Evolutionary conservation across 1,284 basidiomycete genomes (phyloP).

Genomic region (Heterobasidion occidentale): DNA sequence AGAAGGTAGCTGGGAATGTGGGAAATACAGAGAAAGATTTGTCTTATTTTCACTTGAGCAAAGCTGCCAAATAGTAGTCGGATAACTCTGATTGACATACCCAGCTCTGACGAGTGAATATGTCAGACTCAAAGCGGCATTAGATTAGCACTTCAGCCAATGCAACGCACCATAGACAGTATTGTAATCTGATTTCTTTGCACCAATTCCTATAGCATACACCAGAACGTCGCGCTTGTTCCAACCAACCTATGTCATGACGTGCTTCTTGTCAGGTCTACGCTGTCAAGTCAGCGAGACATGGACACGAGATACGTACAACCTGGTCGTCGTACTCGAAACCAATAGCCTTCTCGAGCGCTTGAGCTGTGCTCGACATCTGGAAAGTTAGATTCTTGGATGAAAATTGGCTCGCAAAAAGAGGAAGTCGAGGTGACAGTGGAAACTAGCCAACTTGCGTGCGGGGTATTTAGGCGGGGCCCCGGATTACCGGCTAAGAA

Average conservation of each 20-base stretch:
- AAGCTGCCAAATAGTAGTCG: neutral
- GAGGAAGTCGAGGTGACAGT: too few relatives aligned
- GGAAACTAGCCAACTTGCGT: too few relatives aligned
- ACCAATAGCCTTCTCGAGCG: neutral
- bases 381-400: neutral
- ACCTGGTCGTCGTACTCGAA: neutral
- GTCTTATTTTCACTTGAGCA: conserved; percentile 24
- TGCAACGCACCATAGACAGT: conserved; percentile 50
- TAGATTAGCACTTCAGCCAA: neutral
- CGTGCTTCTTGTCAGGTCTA: neutral
- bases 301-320: neutral
- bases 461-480: too few relatives aligned
- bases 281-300: neutral
- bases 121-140: neutral
- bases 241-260: conserved; percentile 52
- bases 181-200: conserved; percentile 54
- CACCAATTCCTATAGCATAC: conserved; percentile 64
- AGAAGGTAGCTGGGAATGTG: conserved; percentile 45
- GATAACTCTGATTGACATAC: conserved; percentile 9
- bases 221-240: conserved; percentile 62
- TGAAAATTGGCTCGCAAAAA: too few relatives aligned
- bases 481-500: too few relatives aligned
- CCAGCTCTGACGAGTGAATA: conserved; percentile 15
- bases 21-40: conserved; percentile 44
- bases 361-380: neutral